Base-by-base conservation (phyloP, 495 filamentous ascomycete genomes). In the Tuber calosporum region DNA sequence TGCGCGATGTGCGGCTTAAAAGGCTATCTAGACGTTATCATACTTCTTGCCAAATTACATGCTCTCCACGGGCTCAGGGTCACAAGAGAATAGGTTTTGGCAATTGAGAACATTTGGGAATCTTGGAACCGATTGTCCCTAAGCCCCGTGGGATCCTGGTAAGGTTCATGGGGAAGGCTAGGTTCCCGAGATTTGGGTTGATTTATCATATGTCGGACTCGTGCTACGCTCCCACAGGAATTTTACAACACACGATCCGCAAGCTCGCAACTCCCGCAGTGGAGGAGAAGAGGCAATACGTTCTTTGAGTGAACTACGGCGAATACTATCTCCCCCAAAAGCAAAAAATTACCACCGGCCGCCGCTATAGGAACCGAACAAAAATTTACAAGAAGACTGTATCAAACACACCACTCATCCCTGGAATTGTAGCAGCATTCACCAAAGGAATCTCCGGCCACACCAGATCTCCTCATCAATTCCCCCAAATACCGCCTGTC, bases 1-100 rank as follows among this genome's bases (percentile, higher is more conserved):
- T 34, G 26, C 53, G 53, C 53, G 53, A 62, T 62, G 53, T 34
- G 53, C 53, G 53, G 53, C 53, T 62, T 62, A 62, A 62, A 62
- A 62, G 53, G 53, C 53, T 62, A 62, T 62, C 53, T 34, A 1
- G 53, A 62, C 53, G 53, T 62, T 34, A n/a, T n/a, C n/a, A n/a
- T n/a, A 30, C 26, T 34, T 6, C 53, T 34, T 62, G 11, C 26
- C 5, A 62, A 34, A 62, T 30, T 17, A 62, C 53, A 62, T 6
- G 3, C 4, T 34, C 53, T 62, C 15, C 20, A 1, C 20, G 11
- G 26, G 11, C 3, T 17, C n/a, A 62, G 11, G 26, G 26, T 17
- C 53, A 15, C 4, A 62, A 62, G 53, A 30, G 53, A 30, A 17
- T 62, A 2, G 9, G 9, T 30, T 30, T 62, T 62, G 13, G 26